Evolutionary conservation across 2,329 filamentous ascomycete species (phyloP).

Genomic region (Verticillium tricorpus): DNA sequence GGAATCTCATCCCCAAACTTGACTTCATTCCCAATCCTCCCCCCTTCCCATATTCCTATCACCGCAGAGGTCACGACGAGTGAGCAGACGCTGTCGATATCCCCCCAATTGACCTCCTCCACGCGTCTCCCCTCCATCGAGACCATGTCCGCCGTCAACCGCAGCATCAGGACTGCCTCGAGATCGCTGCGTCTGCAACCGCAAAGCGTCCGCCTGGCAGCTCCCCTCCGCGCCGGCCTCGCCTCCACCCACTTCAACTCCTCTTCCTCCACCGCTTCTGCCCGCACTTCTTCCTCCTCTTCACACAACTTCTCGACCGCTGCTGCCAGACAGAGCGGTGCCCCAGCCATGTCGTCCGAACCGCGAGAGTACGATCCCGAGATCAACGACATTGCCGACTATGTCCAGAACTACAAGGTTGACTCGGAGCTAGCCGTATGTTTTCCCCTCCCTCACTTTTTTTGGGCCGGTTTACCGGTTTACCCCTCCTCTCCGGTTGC

Average conservation of each 20-base stretch:
- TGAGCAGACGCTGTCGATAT: neutral
- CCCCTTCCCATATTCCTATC: neutral
- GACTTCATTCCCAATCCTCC: neutral
- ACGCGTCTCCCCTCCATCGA: neutral
- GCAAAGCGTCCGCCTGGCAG: constrained; percentile 28
- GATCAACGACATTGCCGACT: constrained; percentile 91
- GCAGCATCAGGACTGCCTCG: constrained; percentile 49
- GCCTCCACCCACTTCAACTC: constrained; percentile 26
- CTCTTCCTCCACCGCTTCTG: constrained; percentile 19
- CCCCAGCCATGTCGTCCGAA: constrained; percentile 45
- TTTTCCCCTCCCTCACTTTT: constrained; percentile 14
- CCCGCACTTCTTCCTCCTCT: constrained; percentile 23
- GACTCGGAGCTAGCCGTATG: constrained; percentile 89
- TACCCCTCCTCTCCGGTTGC: constrained; percentile 15
- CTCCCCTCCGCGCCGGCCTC: constrained; percentile 30
- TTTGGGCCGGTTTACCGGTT: constrained; percentile 7
- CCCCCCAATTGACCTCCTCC: constrained; percentile 9
- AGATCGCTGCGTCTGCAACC: constrained; percentile 47
- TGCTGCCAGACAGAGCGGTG: constrained; percentile 39
- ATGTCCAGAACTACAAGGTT: constrained; percentile 88
- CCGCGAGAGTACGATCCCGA: constrained; percentile 76
- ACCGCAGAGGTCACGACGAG: neutral
- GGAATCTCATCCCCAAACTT: neutral
- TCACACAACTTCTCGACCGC: constrained; percentile 46
- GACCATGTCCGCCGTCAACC: constrained; percentile 50